Base-by-base conservation (phyloP, 2,329 filamentous ascomycete species). In the Lachnellula arida region DNA sequence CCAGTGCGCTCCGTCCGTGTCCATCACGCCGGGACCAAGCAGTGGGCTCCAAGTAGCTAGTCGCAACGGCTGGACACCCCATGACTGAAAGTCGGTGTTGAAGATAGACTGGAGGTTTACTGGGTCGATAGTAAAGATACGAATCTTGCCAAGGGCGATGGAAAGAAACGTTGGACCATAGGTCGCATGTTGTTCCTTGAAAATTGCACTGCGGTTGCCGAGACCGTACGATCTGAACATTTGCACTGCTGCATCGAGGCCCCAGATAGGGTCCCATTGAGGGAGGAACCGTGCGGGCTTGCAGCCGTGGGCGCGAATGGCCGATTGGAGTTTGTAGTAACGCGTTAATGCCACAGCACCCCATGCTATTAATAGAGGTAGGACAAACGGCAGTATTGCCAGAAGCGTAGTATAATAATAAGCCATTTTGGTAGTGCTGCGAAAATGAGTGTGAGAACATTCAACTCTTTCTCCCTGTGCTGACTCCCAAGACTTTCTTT, bases 251-350 rank as follows among this genome's bases (percentile, higher is more conserved):
- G 43, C 15, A 25, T 46, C 43, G 9, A 32, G 9, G 14, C 43
- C 43, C 11, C 3, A 46, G 17, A 46, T 46, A 25, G 43, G 43
- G 12, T 63, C 61, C 14, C 32, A 32, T 48, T 63, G 61, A 12
- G 56, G 58, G 12, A 60, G 43, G 22, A 15, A 46, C 5, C 12
- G 19, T 8, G 46, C 49, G 23, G 58, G 58, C 49, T 61, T 48
- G 54, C 60, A 62, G 17, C 61, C 61, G 35, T 55, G 56, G 25
- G 43, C 43, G 12, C 15, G 17, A 28, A 46, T 28, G 7, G 43
- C 22, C 11, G 17, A 46, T 9, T 22, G 17, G 9, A 46, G 22
- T n/a, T 28, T 46, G 43, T 25, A 19, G 15, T 19, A 19, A 9
- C 43, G 22, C 15, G 19, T 46, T 9, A 46, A n/a, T 12, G 43